phyloP scores from a whole-genome alignment of 257 asterid genomes.

The Linderniella brevidens region DNA sequence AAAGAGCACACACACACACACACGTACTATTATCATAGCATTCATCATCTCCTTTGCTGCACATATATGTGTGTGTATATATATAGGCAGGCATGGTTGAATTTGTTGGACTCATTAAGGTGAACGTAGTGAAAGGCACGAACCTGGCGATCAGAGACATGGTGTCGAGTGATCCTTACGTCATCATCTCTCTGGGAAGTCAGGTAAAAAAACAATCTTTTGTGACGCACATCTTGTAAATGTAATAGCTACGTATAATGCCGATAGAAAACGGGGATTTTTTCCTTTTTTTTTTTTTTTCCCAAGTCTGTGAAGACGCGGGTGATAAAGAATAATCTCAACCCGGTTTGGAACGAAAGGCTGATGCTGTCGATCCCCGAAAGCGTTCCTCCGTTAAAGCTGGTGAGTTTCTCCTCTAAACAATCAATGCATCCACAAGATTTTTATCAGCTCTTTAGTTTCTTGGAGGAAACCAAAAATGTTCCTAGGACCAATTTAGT shows the following conservation, averaged over 20 bases:
- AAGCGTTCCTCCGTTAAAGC: conserved; percentile 5
- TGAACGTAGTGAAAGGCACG: conserved; percentile 72
- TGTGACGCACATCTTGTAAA: not conserved
- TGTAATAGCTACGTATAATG: not conserved
- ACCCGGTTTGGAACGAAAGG: conserved; percentile 3
- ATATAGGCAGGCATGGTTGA: conserved; percentile 92
- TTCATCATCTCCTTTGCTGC: too few relatives aligned
- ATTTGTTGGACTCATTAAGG: conserved; percentile 74
- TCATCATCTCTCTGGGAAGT: conserved; percentile 66
- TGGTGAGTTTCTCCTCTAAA: conserved; percentile 1
- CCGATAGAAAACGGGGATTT: not conserved
- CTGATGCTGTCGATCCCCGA: not conserved
- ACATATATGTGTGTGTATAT: not conserved
- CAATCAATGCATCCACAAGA: not conserved
- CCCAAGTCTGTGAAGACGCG: conserved; percentile 71
- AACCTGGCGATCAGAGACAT: conserved; percentile 81
- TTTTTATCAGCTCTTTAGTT: not conserved
- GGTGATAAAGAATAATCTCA: conserved; percentile 15
- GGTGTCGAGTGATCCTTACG: conserved; percentile 83
- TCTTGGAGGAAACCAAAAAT: too few relatives aligned
- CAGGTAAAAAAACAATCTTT: conserved; percentile 27
- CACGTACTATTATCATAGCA: too few relatives aligned
- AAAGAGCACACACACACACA: too few relatives aligned
- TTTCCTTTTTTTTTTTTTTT: not conserved
- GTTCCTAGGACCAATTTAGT: not conserved